Evolutionary conservation across 2,329 filamentous ascomycete genomes (phyloP).

Genomic region (Fusarium incarnatum): DNA sequence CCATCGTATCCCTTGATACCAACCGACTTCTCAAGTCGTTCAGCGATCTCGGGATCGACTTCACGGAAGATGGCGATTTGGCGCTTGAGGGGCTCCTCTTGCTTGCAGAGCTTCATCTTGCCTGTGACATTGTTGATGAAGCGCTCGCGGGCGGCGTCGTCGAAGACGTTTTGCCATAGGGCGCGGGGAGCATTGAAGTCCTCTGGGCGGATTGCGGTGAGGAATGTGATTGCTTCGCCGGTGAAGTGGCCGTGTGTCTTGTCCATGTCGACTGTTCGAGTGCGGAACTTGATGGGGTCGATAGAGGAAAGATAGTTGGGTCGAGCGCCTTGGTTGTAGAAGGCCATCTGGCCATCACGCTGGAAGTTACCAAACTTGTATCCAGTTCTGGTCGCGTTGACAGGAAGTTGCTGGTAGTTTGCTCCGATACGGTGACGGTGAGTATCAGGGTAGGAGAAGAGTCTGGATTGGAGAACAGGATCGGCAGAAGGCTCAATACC

Average conservation of each 20-base stretch:
- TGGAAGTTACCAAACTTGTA: constrained; percentile 32
- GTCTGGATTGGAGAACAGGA: constrained; percentile 69
- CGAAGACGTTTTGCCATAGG: constrained; percentile 18
- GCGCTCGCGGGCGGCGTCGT: constrained; percentile 47
- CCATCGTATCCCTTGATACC: constrained; percentile 52
- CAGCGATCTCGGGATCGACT: constrained; percentile 68
- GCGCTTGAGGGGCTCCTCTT: constrained; percentile 71
- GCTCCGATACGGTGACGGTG: constrained; percentile 72
- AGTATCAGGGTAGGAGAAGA: constrained; percentile 72
- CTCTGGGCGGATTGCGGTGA: constrained; percentile 27
- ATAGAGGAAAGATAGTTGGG: constrained; percentile 32
- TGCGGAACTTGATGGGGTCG: constrained; percentile 29
- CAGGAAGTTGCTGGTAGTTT: constrained; percentile 64
- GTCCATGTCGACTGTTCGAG: constrained; percentile 14
- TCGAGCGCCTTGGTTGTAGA: constrained; percentile 34
- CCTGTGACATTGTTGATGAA: constrained; percentile 71
- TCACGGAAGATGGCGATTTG: constrained; percentile 75
- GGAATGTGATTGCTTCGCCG: constrained; percentile 31
- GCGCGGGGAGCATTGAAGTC: constrained; percentile 28
- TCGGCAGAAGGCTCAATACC: constrained; percentile 73
- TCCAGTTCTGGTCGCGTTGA: constrained; percentile 19
- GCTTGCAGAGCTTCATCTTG: constrained; percentile 69
- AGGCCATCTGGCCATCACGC: constrained; percentile 31
- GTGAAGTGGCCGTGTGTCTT: constrained; percentile 34
- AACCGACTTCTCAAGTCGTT: constrained; percentile 70